Conservation (phyloP, 2,329 filamentous ascomycete genomes). For the Diplodia sapinea region DNA sequence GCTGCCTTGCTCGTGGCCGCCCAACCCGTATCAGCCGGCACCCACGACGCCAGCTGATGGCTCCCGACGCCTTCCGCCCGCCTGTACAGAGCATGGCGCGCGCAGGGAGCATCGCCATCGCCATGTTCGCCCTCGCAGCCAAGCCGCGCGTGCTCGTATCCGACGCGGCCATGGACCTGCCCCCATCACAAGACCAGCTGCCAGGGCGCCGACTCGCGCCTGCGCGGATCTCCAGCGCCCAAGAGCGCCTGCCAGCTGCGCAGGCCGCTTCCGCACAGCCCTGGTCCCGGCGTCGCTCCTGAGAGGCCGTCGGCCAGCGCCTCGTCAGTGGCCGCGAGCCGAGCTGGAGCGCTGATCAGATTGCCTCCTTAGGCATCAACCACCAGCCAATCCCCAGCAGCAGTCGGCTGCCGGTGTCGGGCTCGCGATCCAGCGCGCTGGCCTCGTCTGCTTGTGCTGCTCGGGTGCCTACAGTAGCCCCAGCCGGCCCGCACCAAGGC, state of each 20-base stretch:
- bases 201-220: slow-evolving; percentile 4
- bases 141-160: slow-evolving; percentile 17
- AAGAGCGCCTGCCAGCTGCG: not conserved
- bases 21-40: slow-evolving; percentile 9
- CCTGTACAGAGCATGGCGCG: not conserved
- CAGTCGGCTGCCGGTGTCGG: slow-evolving; percentile 6
- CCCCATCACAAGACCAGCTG: slow-evolving; percentile 9
- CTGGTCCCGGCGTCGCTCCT: slow-evolving; percentile 25
- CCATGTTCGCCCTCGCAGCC: not conserved
- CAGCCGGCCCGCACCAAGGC: slow-evolving; percentile 7
- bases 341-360: slow-evolving; percentile 27
- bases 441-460: slow-evolving; percentile 9
- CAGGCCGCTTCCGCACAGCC: slow-evolving; percentile 24
- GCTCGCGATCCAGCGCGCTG: slow-evolving; percentile 7
- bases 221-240: slow-evolving; percentile 3
- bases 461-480: slow-evolving; percentile 23
- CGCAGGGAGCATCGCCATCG: not conserved
- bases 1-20: slow-evolving; percentile 11
- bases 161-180: not conserved
- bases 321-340: slow-evolving; percentile 15
- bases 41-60: not conserved
- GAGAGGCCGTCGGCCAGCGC: slow-evolving; percentile 7
- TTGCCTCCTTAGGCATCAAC: slow-evolving; percentile 30
- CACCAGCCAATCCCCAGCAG: slow-evolving; percentile 20
- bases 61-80: slow-evolving; percentile 1